Evolutionary conservation across 345 rosid genomes (phyloP).

Genomic region (Arabidopsis arenosa): DNA sequence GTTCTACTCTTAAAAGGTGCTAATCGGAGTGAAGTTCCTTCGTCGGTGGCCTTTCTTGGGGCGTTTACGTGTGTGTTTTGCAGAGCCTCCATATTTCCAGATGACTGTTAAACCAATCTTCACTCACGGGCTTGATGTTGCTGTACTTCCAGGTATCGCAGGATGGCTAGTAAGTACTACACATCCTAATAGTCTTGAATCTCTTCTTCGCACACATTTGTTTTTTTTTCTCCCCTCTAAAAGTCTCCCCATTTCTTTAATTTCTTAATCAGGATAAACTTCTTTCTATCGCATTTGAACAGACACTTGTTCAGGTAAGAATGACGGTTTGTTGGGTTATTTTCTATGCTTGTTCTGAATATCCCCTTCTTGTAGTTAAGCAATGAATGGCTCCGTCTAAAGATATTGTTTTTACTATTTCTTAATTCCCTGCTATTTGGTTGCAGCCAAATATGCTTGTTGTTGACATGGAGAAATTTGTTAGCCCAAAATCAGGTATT

Average conservation of each 20-base stretch:
- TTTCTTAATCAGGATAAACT: conserved; percentile 75
- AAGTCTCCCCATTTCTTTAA: background rate
- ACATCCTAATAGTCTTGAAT: conserved; percentile 17
- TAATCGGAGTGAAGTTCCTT: conserved; percentile 88
- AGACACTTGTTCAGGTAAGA: conserved; percentile 79
- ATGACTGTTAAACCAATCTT: conserved; percentile 92
- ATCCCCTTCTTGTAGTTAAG: conserved; percentile 2
- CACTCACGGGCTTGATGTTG: conserved; percentile 84
- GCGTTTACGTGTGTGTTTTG: conserved; percentile 89
- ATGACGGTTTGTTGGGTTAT: conserved; percentile 13
- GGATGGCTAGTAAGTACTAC: conserved; percentile 90
- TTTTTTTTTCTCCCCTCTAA: background rate
- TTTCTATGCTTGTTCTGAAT: conserved; percentile 10
- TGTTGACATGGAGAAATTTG: conserved; percentile 87
- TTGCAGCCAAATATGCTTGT: conserved; percentile 98
- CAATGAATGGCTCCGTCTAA: background rate
- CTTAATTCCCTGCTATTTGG: conserved; percentile 5
- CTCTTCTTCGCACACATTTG: background rate
- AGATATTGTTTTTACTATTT: background rate
- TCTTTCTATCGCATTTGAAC: conserved; percentile 90
- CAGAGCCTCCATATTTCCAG: conserved; percentile 97
- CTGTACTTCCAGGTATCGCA: conserved; percentile 91
- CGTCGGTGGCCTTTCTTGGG: conserved; percentile 90
- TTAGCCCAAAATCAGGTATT: conserved; percentile 62
- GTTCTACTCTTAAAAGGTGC: conserved; percentile 54